Evolutionary conservation across 257 asterid species (phyloP).

Genomic region (Solanum clarkiae): DNA sequence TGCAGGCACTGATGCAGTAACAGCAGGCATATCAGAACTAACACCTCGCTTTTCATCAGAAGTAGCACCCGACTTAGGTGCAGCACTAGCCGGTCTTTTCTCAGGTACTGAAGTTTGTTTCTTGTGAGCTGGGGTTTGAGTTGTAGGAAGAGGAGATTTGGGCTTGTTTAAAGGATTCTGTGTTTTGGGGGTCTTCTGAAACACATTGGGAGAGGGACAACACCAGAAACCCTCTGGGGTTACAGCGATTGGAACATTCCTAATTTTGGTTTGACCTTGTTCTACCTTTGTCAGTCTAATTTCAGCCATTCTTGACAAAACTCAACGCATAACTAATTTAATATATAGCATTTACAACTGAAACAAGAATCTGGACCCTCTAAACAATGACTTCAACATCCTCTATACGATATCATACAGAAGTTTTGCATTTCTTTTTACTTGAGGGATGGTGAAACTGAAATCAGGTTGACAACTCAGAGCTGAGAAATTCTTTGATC

Average conservation of each 20-base stretch:
- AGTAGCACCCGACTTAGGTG: conserved; percentile 18
- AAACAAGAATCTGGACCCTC: not conserved
- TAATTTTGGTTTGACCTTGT: conserved; percentile 59
- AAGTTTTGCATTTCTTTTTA: not conserved
- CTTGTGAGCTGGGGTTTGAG: conserved; percentile 20
- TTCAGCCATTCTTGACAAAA: conserved; percentile 46
- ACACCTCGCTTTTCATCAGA: conserved; percentile 28
- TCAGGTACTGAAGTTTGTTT: conserved; percentile 34
- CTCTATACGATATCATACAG: not conserved
- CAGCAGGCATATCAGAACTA: conserved; percentile 24
- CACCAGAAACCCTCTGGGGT: conserved; percentile 99
- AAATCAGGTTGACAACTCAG: not conserved
- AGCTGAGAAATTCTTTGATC: not conserved
- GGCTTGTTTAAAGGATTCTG: conserved; percentile 52
- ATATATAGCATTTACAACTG: conserved; percentile 9
- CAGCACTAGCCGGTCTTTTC: conserved; percentile 21
- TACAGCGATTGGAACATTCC: conserved; percentile 84
- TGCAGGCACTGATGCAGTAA: conserved; percentile 13
- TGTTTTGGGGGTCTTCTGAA: conserved; percentile 53
- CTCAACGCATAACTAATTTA: conserved; percentile 10
- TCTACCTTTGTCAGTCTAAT: conserved; percentile 56
- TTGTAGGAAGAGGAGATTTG: conserved; percentile 25
- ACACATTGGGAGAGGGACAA: conserved; percentile 86
- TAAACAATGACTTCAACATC: not conserved
- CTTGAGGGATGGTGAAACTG: not conserved